These are phyloP conservation scores for Fusarium sp. DNA, from an alignment of 2,329 filamentous ascomycete species.

Conservation along the genomic window DNA sequence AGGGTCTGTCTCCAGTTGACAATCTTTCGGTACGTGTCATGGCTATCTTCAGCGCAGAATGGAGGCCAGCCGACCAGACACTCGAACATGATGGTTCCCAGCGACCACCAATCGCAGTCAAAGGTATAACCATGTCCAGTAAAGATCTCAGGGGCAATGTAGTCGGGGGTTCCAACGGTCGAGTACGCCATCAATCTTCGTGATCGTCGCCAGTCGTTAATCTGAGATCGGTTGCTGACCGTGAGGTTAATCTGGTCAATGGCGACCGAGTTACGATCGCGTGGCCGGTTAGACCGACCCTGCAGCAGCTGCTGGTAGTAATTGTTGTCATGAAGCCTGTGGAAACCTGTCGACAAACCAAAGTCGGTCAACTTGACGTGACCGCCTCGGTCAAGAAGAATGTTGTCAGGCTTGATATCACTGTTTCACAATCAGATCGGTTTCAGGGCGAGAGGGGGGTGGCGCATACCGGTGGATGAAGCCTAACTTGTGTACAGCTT, in stretches of 20 bases:
- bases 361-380: slow-evolving; percentile 99
- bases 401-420: slow-evolving; percentile 99
- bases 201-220: slow-evolving; percentile 99
- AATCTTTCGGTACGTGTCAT: slow-evolving; percentile 99
- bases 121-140: slow-evolving; percentile 96
- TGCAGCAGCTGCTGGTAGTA: slow-evolving; percentile 98
- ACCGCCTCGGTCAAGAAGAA: slow-evolving; percentile 92
- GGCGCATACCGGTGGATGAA: slow-evolving; percentile 94
- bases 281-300: slow-evolving; percentile 79
- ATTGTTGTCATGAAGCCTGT: slow-evolving; percentile 96
- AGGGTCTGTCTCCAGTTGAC: slow-evolving; percentile 97
- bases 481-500: slow-evolving; percentile 96
- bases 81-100: slow-evolving; percentile 99
- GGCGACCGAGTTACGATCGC: slow-evolving; percentile 93
- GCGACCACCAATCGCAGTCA: slow-evolving; percentile 99
- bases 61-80: slow-evolving; percentile 98
- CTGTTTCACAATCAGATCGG: slow-evolving; percentile 62
- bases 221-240: slow-evolving; percentile 96
- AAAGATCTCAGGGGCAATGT: slow-evolving; percentile 99
- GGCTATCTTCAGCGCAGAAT: slow-evolving; percentile 97
- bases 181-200: slow-evolving; percentile 97
- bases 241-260: slow-evolving; percentile 99
- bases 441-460: background rate
- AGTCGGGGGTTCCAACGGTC: slow-evolving; percentile 97
- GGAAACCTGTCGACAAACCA: slow-evolving; percentile 96